Conservation (phyloP, 1,139 yeast genomes). For the Schwanniomyces etchellsii region DNA sequence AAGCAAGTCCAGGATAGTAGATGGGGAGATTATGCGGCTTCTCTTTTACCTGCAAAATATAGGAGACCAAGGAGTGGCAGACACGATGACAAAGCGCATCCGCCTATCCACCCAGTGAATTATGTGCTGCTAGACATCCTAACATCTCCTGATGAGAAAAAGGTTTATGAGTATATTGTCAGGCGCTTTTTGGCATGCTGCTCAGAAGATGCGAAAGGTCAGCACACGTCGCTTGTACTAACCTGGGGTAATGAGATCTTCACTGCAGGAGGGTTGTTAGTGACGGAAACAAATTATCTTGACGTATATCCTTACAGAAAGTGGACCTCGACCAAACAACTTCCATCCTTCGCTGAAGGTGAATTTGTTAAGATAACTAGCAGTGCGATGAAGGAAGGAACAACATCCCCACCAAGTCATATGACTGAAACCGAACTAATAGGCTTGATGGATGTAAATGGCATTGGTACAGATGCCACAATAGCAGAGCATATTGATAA, state of each 20-base stretch:
- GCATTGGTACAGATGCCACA: slow-evolving; percentile 98
- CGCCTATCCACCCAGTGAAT: slow-evolving; percentile 92
- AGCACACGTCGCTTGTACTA: slow-evolving; percentile 54
- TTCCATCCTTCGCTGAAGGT: slow-evolving; percentile 62
- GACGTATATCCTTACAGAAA: slow-evolving; percentile 74
- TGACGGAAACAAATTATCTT: slow-evolving; percentile 66
- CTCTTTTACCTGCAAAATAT: slow-evolving; percentile 31
- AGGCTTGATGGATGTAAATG: slow-evolving; percentile 92
- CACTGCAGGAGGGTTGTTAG: slow-evolving; percentile 65
- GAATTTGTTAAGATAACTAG: slow-evolving; percentile 49
- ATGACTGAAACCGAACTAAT: slow-evolving; percentile 92
- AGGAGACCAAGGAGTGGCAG: slow-evolving; percentile 69
- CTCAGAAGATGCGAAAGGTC: slow-evolving; percentile 84
- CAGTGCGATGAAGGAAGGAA: slow-evolving; percentile 64
- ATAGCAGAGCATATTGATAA: slow-evolving; percentile 96
- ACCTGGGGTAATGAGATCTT: slow-evolving; percentile 79
- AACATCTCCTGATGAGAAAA: slow-evolving; percentile 47
- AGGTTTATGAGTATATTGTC: slow-evolving; percentile 82
- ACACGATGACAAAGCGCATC: slow-evolving; percentile 94
- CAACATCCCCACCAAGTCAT: slow-evolving; percentile 72
- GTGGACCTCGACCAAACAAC: slow-evolving; percentile 64
- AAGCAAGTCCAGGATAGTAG: slow-evolving; percentile 48
- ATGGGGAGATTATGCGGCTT: slow-evolving; percentile 47
- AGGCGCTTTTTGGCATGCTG: slow-evolving; percentile 90
- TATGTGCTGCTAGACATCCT: slow-evolving; percentile 30